Percentiles rank a stretch among this genome's conserved stretches.
Evolutionary conservation across 1,284 basidiomycete species (phyloP).

Genomic region (Fomitopsis betulina): DNA sequence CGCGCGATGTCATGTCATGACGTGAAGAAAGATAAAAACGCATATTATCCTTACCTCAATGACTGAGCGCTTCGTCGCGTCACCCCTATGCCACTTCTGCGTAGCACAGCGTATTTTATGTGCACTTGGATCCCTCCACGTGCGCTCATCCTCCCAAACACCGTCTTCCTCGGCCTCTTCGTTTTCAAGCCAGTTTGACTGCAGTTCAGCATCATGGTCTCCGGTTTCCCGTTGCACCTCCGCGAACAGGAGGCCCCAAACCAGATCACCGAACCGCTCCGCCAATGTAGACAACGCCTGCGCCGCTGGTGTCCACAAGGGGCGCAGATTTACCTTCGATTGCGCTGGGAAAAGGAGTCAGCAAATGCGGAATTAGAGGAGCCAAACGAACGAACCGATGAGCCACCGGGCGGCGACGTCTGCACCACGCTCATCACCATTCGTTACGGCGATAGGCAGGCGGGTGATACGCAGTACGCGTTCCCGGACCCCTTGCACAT

Average conservation of each 20-base stretch:
- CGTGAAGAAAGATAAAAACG: background rate
- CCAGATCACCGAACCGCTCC: slow-evolving; percentile 55
- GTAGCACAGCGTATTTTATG: slow-evolving; percentile 51
- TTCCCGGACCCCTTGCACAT: slow-evolving; percentile 78
- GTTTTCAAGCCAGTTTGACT: slow-evolving; percentile 21
- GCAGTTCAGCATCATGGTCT: slow-evolving; percentile 9
- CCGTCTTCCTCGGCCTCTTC: slow-evolving; percentile 32
- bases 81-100: slow-evolving; percentile 39
- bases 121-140: slow-evolving; percentile 71
- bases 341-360: slow-evolving; percentile 49
- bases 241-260: slow-evolving; percentile 70
- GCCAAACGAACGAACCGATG: slow-evolving; percentile 35
- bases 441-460: slow-evolving; percentile 49
- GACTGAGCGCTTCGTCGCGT: slow-evolving; percentile 21
- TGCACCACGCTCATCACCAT: slow-evolving; percentile 47
- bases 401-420: slow-evolving; percentile 63
- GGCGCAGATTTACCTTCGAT: slow-evolving; percentile 87
- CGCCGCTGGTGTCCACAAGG: slow-evolving; percentile 82
- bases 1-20: background rate
- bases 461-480: slow-evolving; percentile 70
- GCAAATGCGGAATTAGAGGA: background rate
- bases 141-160: slow-evolving; percentile 61
- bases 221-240: slow-evolving; percentile 43
- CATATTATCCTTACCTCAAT: slow-evolving; percentile 30
- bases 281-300: slow-evolving; percentile 60